These are phyloP conservation scores for Trichoderma koningii DNA, from an alignment of 2,329 filamentous ascomycete species.

Conservation along the genomic window DNA sequence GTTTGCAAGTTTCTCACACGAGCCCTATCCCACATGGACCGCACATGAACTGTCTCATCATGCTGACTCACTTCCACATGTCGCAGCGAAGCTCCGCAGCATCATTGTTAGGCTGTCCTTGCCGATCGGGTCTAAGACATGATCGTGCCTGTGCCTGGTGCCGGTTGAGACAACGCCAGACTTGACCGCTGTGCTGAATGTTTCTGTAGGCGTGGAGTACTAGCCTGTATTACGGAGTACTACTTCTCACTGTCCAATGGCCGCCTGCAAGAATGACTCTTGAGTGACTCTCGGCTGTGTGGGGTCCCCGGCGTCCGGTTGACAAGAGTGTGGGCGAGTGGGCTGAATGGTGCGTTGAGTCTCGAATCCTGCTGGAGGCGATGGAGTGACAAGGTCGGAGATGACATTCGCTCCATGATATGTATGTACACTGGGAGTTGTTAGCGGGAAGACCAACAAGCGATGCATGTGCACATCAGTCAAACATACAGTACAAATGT, in stretches of 20 bases:
- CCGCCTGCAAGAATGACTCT: slow-evolving; percentile 19
- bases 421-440: not conserved
- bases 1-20: not conserved
- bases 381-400: slow-evolving; percentile 4
- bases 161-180: not conserved
- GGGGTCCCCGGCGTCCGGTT: slow-evolving; percentile 24
- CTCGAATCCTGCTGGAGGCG: not conserved
- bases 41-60: not conserved
- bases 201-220: slow-evolving; percentile 7
- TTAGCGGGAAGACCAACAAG: not conserved
- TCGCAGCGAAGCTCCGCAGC: not conserved
- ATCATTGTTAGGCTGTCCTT: not conserved
- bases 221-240: not conserved
- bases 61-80: not conserved
- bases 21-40: not conserved
- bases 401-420: not conserved
- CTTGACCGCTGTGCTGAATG: slow-evolving; percentile 2
- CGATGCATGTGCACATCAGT: not conserved
- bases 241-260: slow-evolving; percentile 12
- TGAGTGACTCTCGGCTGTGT: slow-evolving; percentile 11
- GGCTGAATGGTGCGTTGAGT: not conserved
- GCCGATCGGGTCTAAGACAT: slow-evolving; percentile 22
- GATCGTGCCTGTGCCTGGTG: not conserved
- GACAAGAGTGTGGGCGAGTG: not conserved
- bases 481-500: not conserved